Evolutionary conservation across 768 basidiomycete species (phyloP).

Genomic region (Boletus huronensis): DNA sequence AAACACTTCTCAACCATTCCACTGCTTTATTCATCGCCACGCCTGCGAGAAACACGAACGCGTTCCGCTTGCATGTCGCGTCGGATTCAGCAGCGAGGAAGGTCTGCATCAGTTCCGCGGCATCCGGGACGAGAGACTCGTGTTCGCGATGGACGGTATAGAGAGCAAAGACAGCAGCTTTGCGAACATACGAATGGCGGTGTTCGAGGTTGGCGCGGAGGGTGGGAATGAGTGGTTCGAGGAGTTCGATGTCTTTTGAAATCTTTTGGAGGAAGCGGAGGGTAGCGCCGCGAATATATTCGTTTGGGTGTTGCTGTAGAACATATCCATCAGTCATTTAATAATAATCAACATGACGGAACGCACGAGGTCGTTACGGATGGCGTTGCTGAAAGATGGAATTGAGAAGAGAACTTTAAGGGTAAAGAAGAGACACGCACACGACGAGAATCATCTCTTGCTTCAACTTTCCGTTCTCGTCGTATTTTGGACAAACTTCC

Average conservation of each 20-base stretch:
- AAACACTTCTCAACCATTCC: slow-evolving; percentile 83
- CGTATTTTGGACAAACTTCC: slow-evolving; percentile 98
- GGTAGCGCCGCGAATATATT: slow-evolving; percentile 98
- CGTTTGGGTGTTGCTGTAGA: slow-evolving; percentile 93
- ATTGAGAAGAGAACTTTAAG: slow-evolving; percentile 6
- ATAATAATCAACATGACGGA: not conserved
- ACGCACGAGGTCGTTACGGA: slow-evolving; percentile 93
- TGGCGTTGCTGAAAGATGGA: slow-evolving; percentile 69
- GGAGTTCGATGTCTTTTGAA: slow-evolving; percentile 84
- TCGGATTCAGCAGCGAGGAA: slow-evolving; percentile 96
- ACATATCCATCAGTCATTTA: not conserved
- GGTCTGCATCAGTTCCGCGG: slow-evolving; percentile 91
- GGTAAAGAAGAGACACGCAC: slow-evolving; percentile 46
- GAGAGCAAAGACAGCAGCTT: slow-evolving; percentile 96
- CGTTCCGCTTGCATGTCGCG: slow-evolving; percentile 94
- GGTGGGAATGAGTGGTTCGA: slow-evolving; percentile 93
- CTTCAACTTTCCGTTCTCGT: slow-evolving; percentile 95
- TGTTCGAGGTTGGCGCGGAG: slow-evolving; percentile 95
- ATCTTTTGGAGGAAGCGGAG: slow-evolving; percentile 96
- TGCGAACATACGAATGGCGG: slow-evolving; percentile 95
- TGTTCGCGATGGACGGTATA: slow-evolving; percentile 94
- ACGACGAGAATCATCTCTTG: slow-evolving; percentile 99
- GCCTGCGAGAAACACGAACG: slow-evolving; percentile 89
- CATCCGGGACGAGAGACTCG: slow-evolving; percentile 93
- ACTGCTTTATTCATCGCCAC: slow-evolving; percentile 88